phyloP scores from a whole-genome alignment of 768 basidiomycete genomes.

The Pholiota microspora region DNA sequence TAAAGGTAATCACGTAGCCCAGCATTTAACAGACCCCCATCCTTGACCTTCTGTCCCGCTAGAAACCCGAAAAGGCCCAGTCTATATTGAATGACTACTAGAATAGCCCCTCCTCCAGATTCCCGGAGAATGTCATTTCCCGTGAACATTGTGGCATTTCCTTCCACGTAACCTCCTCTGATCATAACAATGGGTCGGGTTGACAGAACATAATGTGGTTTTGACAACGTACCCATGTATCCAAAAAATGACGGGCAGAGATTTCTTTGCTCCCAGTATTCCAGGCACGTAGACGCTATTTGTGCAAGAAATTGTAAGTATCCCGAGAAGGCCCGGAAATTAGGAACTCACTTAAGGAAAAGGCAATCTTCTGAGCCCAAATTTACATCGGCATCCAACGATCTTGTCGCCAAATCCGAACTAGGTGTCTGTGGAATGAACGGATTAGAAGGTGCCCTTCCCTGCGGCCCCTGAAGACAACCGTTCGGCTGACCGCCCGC shows the following conservation, averaged over 20 bases:
- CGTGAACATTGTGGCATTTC: slow-evolving; percentile 25
- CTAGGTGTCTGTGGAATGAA: slow-evolving; percentile 17
- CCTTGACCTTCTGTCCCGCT: slow-evolving; percentile 37
- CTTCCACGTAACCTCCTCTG: slow-evolving; percentile 32
- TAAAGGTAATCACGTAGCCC: slow-evolving; percentile 39
- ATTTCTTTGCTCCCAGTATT: slow-evolving; percentile 17
- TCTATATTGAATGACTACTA: slow-evolving; percentile 40
- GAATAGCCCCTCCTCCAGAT: slow-evolving; percentile 31
- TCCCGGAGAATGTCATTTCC: slow-evolving; percentile 36
- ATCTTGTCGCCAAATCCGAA: background rate
- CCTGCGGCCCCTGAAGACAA: slow-evolving; percentile 30
- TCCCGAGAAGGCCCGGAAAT: too few relatives aligned
- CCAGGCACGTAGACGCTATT: slow-evolving; percentile 36
- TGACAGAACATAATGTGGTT: background rate
- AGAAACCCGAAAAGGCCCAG: slow-evolving; percentile 46
- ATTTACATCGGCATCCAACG: slow-evolving; percentile 3
- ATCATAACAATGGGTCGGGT: background rate
- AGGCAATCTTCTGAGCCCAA: slow-evolving; percentile 34
- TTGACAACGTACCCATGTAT: slow-evolving; percentile 42
- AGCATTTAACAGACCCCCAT: slow-evolving; percentile 42
- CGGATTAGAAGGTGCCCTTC: slow-evolving; percentile 29
- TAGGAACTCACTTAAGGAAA: slow-evolving; percentile 32
- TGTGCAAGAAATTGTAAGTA: background rate
- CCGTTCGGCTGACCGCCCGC: slow-evolving; percentile 29
- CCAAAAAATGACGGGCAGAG: slow-evolving; percentile 41